Conservation (phyloP, 176 grass and related monocot species). For the Pharus latifolius region DNA sequence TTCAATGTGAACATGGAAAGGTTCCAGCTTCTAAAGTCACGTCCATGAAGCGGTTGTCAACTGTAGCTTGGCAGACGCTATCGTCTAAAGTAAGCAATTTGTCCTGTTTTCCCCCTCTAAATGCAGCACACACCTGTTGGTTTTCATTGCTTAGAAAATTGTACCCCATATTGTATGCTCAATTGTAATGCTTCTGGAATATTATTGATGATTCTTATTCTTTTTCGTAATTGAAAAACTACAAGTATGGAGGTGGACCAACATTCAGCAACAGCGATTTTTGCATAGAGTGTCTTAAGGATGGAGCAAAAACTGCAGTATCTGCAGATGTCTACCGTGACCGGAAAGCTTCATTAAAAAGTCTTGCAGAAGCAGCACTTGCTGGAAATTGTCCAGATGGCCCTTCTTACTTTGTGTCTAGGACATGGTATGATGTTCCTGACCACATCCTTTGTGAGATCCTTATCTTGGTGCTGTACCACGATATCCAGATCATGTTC, state of each 20-base stretch:
- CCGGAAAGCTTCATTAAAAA: slow-evolving; percentile 80
- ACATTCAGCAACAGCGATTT: slow-evolving; percentile 52
- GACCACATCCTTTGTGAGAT: slow-evolving; percentile 14
- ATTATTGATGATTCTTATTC: slow-evolving; percentile 1
- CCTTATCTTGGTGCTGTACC: neutral
- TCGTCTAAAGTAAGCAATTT: slow-evolving; percentile 52
- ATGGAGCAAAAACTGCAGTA: slow-evolving; percentile 73
- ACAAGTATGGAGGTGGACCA: slow-evolving; percentile 85
- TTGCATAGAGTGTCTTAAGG: slow-evolving; percentile 73
- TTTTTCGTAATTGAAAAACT: slow-evolving; percentile 11
- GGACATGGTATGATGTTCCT: slow-evolving; percentile 49
- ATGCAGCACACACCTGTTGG: neutral
- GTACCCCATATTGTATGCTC: neutral
- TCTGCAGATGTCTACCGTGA: slow-evolving; percentile 84
- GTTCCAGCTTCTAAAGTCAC: slow-evolving; percentile 67
- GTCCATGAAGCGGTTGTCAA: slow-evolving; percentile 76
- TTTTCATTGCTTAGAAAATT: slow-evolving; percentile 8
- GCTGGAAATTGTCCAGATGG: slow-evolving; percentile 50
- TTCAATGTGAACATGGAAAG: slow-evolving; percentile 88
- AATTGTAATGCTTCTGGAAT: slow-evolving; percentile 12
- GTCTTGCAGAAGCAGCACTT: slow-evolving; percentile 79
- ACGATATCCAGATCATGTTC: neutral
- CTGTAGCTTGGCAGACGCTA: slow-evolving; percentile 69
- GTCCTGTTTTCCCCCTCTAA: neutral
- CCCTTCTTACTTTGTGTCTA: slow-evolving; percentile 76